Base-by-base conservation (phyloP, 805 yeast genomes). In the Wickerhamomyces hampshirensis region DNA sequence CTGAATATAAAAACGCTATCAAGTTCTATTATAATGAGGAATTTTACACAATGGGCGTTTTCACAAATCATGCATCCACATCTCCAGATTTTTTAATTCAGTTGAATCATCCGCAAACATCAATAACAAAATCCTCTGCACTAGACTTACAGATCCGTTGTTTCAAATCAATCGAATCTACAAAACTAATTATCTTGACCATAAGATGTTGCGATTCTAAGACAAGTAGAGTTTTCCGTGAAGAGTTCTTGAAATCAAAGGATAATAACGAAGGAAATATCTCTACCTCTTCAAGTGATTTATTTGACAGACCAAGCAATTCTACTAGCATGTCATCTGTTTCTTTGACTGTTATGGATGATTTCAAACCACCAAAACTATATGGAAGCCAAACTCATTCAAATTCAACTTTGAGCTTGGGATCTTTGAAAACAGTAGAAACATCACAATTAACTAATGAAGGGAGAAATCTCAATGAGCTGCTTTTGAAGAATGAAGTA, bases 241-340 rank as follows among this genome's bases (percentile, higher is more conserved):
- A 46, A 8, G 44, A 47, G 23, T 40, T 47, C 21, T 23, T 35
- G 14, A 28, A 29, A 26, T 32, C 37, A 5, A 34, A 35, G 16
- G 30, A 32, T 5, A 29, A 28, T 10, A 29, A 34, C 21, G 23
- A 28, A 6, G 38, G 18, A 4, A 34, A 31, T 23, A 35, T 13
- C 26, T 37, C 5, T 46, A 47, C 16, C 42, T 31, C 27, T 38
- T 42, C 11, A 21, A 38, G 40, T 21, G 33, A 28, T 3, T 28
- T 43, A 24, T 49, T 50, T 29, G 53, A 48, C 28, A 37, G 37
- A 19, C 51, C 58, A 17, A 46, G 52, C 5, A 50, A 42, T 30
- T 47, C 53, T 15, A 50, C 58, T 1, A 39, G 48, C 16, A 51
- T 53, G 56, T 43, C 48, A 11, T 44, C 51, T 9, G 30, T 47